Evolutionary conservation across 75 land plant species (phyloP).

Genomic region (Pseudotsuga menziesii): DNA sequence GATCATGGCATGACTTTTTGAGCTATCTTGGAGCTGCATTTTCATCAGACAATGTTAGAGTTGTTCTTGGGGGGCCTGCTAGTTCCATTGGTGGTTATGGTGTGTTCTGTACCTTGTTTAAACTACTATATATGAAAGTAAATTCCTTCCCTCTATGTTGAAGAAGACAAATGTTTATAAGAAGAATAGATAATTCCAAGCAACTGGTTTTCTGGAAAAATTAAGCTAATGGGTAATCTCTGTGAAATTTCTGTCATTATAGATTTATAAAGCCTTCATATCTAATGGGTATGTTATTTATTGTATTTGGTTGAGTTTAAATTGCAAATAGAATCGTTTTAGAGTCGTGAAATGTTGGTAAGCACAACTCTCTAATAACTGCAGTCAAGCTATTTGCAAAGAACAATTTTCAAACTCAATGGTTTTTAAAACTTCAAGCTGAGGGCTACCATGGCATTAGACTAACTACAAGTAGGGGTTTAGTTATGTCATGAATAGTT

Average conservation of each 20-base stretch:
- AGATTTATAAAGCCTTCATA: background rate
- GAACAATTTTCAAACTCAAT: no score
- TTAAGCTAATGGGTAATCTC: background rate
- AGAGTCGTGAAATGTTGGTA: background rate
- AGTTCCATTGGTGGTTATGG: conserved; percentile 28
- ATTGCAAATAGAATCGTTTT: background rate
- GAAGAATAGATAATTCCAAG: background rate
- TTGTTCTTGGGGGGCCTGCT: conserved; percentile 37
- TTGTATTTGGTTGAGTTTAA: background rate
- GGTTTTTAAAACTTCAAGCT: no score
- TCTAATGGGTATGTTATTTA: background rate
- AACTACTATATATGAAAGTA: background rate
- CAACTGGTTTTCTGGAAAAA: background rate
- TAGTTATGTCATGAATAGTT: no score
- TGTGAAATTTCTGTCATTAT: background rate
- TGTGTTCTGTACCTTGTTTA: conserved; percentile 11
- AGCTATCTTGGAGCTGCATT: conserved; percentile 50
- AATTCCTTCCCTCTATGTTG: background rate
- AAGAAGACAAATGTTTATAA: background rate
- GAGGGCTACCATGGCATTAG: no score
- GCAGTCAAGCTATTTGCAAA: no score
- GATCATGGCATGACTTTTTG: conserved; percentile 69
- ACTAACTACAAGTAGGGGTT: no score
- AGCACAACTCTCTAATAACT: background rate
- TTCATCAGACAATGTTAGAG: conserved; percentile 51